Percentiles rank a stretch among this genome's conserved stretches.
phyloP scores from a whole-genome alignment of 345 rosid species.

The Sonneratia alba region DNA sequence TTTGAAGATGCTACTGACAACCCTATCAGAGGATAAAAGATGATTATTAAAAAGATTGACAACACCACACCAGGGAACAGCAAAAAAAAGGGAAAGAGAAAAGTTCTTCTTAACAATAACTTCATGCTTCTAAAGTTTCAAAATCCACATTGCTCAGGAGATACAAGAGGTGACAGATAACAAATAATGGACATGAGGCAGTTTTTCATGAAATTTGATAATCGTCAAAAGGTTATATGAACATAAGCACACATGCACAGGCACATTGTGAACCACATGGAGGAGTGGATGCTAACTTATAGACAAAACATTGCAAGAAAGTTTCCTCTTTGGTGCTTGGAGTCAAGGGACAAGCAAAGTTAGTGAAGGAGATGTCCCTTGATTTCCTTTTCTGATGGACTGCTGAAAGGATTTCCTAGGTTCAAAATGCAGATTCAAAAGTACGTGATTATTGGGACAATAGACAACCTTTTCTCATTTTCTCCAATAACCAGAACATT shows the following conservation, averaged over 20 bases:
- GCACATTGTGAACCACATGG: background rate
- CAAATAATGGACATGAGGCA: background rate
- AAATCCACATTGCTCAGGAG: background rate
- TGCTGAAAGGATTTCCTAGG: background rate
- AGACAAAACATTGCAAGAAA: background rate
- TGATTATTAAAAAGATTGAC: background rate
- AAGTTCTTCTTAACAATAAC: background rate
- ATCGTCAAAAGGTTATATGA: background rate
- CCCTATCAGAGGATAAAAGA: constrained; percentile 38
- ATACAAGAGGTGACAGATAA: background rate
- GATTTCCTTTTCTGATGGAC: too few species aligned
- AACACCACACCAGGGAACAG: background rate
- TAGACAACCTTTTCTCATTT: constrained; percentile 76
- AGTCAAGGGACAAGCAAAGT: background rate
- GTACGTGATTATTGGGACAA: background rate
- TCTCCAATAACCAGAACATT: constrained; percentile 79
- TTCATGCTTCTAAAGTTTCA: background rate
- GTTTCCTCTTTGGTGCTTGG: background rate
- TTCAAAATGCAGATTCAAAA: background rate
- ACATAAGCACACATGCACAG: background rate
- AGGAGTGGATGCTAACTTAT: background rate
- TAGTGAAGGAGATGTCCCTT: background rate
- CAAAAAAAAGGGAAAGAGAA: background rate
- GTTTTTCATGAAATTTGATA: background rate
- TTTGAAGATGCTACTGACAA: constrained; percentile 74